Conservation (phyloP, 371 early-diverging fungal species). For the Quaeritorhiza haematococci region DNA sequence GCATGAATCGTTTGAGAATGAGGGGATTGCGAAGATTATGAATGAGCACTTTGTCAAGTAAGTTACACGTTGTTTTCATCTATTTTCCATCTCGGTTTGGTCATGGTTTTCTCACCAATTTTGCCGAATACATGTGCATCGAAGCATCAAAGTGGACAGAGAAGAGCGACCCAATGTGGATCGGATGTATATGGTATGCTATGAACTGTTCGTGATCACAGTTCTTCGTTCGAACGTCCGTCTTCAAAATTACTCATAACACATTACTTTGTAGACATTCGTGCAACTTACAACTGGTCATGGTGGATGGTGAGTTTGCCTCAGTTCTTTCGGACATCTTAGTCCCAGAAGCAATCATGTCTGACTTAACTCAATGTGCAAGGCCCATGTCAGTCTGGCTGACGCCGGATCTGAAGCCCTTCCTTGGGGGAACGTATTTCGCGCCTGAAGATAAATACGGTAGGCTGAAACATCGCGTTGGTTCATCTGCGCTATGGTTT, state of each 20-base stretch:
- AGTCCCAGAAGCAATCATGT: no score
- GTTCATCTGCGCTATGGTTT: slow-evolving; percentile 1
- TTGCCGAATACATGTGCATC: no score
- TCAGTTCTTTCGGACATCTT: no score
- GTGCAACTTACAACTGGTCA: slow-evolving; percentile 44
- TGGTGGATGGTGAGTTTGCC: slow-evolving; percentile 68
- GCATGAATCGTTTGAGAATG: slow-evolving; percentile 60
- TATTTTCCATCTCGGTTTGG: no score
- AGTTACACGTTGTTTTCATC: not conserved
- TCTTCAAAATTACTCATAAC: no score
- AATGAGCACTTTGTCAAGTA: slow-evolving; percentile 52
- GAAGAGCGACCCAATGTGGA: slow-evolving; percentile 68
- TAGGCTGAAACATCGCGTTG: slow-evolving; percentile 9
- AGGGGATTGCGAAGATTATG: slow-evolving; percentile 50
- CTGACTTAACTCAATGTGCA: slow-evolving; percentile 41
- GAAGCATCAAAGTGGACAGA: slow-evolving; percentile 35
- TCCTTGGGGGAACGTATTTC: slow-evolving; percentile 66
- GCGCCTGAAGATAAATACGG: slow-evolving; percentile 52
- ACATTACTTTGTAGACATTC: slow-evolving; percentile 26
- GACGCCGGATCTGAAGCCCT: slow-evolving; percentile 60
- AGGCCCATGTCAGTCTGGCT: slow-evolving; percentile 47
- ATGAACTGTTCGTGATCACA: slow-evolving; percentile 23
- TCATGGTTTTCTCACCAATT: no score
- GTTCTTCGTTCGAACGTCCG: not conserved
- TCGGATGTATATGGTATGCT: slow-evolving; percentile 52